Conservation (phyloP, 2,329 filamentous ascomycete species). For the Aotearoamyces nothofagi region DNA sequence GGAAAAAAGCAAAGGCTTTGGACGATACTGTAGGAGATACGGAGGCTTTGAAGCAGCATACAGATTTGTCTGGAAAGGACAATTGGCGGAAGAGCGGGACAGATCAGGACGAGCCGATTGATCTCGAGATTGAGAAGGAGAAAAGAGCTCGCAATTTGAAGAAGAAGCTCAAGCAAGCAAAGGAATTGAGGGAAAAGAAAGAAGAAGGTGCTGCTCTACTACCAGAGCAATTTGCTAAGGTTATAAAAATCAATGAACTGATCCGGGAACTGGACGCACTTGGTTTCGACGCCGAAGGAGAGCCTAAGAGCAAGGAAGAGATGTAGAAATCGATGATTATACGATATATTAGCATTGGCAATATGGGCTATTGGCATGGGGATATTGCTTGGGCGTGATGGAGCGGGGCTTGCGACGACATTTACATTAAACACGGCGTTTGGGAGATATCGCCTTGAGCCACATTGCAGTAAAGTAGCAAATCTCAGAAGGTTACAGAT, state of each 20-base stretch:
- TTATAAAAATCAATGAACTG: slow-evolving; percentile 92
- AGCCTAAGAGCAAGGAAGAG: slow-evolving; percentile 30
- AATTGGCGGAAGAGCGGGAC: slow-evolving; percentile 11
- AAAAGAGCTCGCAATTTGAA: slow-evolving; percentile 85
- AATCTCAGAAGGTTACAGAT: too few species aligned
- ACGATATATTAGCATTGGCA: too few species aligned
- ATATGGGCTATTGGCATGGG: too few species aligned
- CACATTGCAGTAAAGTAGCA: too few species aligned
- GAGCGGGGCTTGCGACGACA: too few species aligned
- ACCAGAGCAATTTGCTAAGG: slow-evolving; percentile 92
- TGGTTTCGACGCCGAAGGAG: slow-evolving; percentile 69
- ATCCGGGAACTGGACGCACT: slow-evolving; percentile 74
- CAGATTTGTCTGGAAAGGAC: slow-evolving; percentile 17
- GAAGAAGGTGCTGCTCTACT: slow-evolving; percentile 70
- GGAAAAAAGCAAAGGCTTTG: slow-evolving; percentile 37
- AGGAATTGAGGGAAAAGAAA: slow-evolving; percentile 81
- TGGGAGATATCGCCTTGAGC: neutral
- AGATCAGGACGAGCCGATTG: slow-evolving; percentile 29
- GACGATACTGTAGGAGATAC: slow-evolving; percentile 22
- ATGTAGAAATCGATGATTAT: too few species aligned
- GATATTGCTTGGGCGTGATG: too few species aligned
- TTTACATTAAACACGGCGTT: neutral
- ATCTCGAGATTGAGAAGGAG: slow-evolving; percentile 66
- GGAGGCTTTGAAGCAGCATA: slow-evolving; percentile 22
- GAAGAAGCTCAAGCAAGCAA: slow-evolving; percentile 91